Base-by-base conservation (phyloP, 2,329 filamentous ascomycete species). In the Fusarium chaquense region DNA sequence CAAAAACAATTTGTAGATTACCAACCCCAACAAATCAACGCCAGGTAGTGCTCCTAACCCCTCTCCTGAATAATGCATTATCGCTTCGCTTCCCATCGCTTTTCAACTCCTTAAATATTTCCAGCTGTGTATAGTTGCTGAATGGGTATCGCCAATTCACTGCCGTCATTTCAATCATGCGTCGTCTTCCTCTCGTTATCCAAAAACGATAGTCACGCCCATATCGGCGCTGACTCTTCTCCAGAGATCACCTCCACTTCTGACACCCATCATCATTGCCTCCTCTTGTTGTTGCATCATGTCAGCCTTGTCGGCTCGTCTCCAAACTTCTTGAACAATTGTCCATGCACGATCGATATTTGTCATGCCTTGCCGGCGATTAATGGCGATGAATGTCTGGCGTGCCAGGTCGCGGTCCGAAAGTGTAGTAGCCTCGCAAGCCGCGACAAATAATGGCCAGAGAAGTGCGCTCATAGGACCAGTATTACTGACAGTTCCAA, bases 391-490 rank as follows among this genome's bases (percentile, higher is more conserved):
- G 71, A 90, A 90, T 0, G 86, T 81, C 57, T 80, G 79, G 28
- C 81, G 76, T 6, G 88, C 86, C 20, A 87, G 77, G 8, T 79
- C 80, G 18, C 88, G 80, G 73, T 91, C 88, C 11, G 78, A 80
- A 2, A 76, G 70, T 18, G 75, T 80, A 11, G 81, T 78, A 1
- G 88, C 88, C 75, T 91, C 89, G 73, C 88, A 90, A 2, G 87
- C 84, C 3, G 87, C 86, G 12, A 89, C 87, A 70, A 91, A 91
- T 4, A 90, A 79, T 2, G 89, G 89, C 87, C 88, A 90, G 3
- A 91, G 81, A 36, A 91, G 79, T 4, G 89, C 89, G 3, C 86
- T 84, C 86, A 90, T 89, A 1, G 89, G 89, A 1, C 89, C 88
- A 45, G 80, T 80, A 62, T 86, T 84, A 24, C 78, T 80, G 30